Evolutionary conservation across 176 grass and related monocot species (phyloP).

Genomic region (Cenchrus americanus): DNA sequence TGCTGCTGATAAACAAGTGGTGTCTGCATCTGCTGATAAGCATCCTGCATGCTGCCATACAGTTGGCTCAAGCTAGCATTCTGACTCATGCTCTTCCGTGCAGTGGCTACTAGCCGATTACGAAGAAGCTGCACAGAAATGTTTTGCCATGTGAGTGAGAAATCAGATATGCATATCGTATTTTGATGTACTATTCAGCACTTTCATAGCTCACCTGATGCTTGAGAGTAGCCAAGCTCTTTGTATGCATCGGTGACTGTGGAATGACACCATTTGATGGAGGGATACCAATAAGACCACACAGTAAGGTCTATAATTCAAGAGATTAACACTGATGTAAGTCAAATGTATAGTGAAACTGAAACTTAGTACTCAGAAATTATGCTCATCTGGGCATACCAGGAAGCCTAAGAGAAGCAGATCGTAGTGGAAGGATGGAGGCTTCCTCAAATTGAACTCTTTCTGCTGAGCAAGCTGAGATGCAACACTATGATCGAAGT

Average conservation of each 20-base stretch:
- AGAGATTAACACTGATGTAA: conserved; percentile 18
- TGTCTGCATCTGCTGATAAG: conserved; percentile 92
- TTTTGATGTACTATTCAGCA: conserved; percentile 10
- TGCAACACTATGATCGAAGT: conserved; percentile 97
- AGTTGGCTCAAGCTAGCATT: conserved; percentile 92
- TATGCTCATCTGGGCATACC: conserved; percentile 58
- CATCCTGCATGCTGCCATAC: conserved; percentile 88
- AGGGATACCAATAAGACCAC: conserved; percentile 93
- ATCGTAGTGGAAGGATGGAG: conserved; percentile 96
- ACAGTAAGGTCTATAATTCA: conserved; percentile 79
- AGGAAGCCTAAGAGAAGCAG: conserved; percentile 94
- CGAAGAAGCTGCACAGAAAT: conserved; percentile 72
- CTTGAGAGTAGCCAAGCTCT: conserved; percentile 97
- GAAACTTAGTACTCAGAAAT: conserved; percentile 28
- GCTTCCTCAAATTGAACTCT: conserved; percentile 98
- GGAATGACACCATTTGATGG: conserved; percentile 99
- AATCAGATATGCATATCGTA: conserved; percentile 17
- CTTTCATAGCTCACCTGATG: conserved; percentile 67
- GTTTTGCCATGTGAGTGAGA: conserved; percentile 30
- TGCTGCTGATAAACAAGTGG: conserved; percentile 76
- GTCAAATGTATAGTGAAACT: background rate
- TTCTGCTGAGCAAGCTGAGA: conserved; percentile 96
- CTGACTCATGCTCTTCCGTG: conserved; percentile 71
- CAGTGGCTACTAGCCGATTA: conserved; percentile 72
- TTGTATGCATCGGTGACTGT: conserved; percentile 99